Percentiles rank a stretch among this genome's conserved stretches.
Conservation (phyloP, 441 rosid genomes). For the Bruguiera hainesii region DNA sequence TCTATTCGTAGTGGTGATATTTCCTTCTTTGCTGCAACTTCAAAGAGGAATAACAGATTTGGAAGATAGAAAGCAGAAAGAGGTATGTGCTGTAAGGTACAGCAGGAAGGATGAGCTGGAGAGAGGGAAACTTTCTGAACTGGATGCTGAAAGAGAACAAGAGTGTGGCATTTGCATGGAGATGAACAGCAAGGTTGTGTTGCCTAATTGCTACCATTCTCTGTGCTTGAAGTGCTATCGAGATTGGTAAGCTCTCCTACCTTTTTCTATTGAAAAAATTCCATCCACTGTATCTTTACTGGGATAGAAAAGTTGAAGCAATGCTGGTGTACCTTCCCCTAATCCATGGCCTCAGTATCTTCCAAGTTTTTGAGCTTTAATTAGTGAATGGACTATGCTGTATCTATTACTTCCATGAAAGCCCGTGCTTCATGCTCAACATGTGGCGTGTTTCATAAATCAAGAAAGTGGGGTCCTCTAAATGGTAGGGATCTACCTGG, state of each 20-base stretch:
- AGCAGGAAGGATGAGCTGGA: constrained; percentile 49
- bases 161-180: constrained; percentile 95
- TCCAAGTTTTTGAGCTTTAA: not conserved
- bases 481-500: not conserved
- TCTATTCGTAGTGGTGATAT: constrained; percentile 58
- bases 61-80: constrained; percentile 75
- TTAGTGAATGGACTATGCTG: not conserved
- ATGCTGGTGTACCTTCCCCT: not conserved
- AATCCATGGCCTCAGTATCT: not conserved
- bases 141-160: constrained; percentile 68
- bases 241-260: constrained; percentile 55
- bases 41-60: constrained; percentile 70
- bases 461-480: not conserved
- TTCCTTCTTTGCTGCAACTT: constrained; percentile 78
- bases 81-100: constrained; percentile 45
- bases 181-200: constrained; percentile 54
- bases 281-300: not conserved
- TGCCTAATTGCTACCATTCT: constrained; percentile 82
- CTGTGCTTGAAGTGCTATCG: constrained; percentile 72
- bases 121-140: constrained; percentile 43
- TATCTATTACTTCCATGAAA: not conserved
- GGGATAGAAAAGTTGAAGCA: not conserved
- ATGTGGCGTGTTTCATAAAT: not conserved
- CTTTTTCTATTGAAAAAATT: not conserved
- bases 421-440: not conserved